Evolutionary conservation across 164 flowering plant genomes (phyloP).

Genomic region (Magnolia kwangsiensis): DNA sequence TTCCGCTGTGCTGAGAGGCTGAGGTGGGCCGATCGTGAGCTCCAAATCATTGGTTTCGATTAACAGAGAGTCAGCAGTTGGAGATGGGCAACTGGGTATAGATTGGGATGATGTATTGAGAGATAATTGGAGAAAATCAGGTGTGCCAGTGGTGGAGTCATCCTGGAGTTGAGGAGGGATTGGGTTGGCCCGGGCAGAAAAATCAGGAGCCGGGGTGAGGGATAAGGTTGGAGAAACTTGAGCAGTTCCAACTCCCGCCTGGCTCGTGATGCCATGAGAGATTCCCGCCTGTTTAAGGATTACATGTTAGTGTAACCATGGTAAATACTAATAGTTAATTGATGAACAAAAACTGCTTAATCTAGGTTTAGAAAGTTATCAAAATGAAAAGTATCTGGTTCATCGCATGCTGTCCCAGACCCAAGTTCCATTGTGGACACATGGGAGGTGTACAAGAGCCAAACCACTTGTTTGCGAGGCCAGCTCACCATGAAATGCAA

Average conservation of each 20-base stretch:
- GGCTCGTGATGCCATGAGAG: background rate
- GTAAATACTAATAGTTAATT: background rate
- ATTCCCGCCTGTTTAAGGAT: conserved; percentile 2
- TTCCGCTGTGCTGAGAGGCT: background rate
- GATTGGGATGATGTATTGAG: background rate
- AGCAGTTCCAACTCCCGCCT: background rate
- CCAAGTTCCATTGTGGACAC: too few relatives aligned
- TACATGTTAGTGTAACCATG: background rate
- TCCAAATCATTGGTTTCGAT: conserved; percentile 16
- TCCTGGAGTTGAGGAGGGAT: background rate
- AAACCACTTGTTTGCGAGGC: too few relatives aligned
- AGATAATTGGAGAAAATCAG: conserved; percentile 7
- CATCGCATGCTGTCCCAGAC: too few relatives aligned
- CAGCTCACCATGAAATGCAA: too few relatives aligned
- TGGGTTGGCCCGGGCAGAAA: background rate
- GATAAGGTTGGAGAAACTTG: background rate
- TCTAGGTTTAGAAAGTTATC: background rate
- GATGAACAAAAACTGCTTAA: background rate
- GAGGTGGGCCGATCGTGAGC: conserved; percentile 18
- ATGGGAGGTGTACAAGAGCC: too few relatives aligned
- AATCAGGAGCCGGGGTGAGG: conserved; percentile 5
- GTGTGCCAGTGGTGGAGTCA: background rate
- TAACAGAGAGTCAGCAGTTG: conserved; percentile 3
- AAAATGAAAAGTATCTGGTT: too few relatives aligned
- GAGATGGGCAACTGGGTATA: background rate